Evolutionary conservation across 2,329 filamentous ascomycete genomes (phyloP), one percentile per base, ranked within the genome.

Genomic region (Teratosphaeria pseudoeucalypti): DNA sequence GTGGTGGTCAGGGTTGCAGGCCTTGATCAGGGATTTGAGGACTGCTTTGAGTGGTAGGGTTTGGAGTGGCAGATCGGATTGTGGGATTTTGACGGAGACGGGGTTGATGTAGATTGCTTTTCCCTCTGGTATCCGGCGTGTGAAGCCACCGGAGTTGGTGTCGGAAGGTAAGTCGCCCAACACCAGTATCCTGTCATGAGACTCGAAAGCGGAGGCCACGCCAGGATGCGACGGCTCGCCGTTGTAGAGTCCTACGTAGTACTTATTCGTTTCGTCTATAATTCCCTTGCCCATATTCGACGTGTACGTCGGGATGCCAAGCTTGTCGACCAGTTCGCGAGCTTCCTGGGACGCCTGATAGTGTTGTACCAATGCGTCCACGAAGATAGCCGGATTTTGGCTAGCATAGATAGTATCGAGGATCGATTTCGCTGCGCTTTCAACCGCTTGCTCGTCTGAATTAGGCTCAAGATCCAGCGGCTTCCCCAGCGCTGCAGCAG

Each of bases 251-350:
- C 75, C 75, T 16, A 76, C 69, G 57, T 73, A 76, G 54, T 70
- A 65, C n/a, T 70, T 68, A 19, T 74, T 65, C 1, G 70, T 72
- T 61, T 77, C 75, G 60, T 78, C 75, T 23, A 78, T 67, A 43
- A 77, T 67, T 16, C 72, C 71, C 61, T 77, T 78, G 39, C 74
- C 75, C 72, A 77, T 77, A 52, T 73, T 73, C 0, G 75, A 68
- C 0, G 70, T 66, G 66, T 70, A 78, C 54, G 73, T 67, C 2
- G 75, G 76, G 1, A 76, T 68, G 1, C 64, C 55, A 2, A 77
- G 66, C 37, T 68, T 73, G 9, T 67, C 62, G 2, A 75, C 67
- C 1, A 78, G 64, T 9, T 68, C 58, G 37, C 67, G 61, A 0
- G 73, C 65, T 57, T 77, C 75, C 0, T 65, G 32, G 2, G 65